Evolutionary conservation across 768 basidiomycete genomes (phyloP).

Genomic region (Panus rudis): DNA sequence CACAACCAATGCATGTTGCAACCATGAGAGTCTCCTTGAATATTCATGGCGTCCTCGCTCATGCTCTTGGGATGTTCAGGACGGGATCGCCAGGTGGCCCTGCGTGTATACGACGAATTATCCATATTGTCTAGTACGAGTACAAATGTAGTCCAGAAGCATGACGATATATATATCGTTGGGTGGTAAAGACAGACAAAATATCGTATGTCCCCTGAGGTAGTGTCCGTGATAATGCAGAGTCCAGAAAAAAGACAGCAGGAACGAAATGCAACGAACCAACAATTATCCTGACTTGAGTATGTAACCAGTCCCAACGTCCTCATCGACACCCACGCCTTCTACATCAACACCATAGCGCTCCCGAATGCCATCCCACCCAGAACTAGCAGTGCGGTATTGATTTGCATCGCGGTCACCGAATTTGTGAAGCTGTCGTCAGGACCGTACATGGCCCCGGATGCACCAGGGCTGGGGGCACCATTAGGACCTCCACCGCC

Average conservation of each 20-base stretch:
- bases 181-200: too few species aligned
- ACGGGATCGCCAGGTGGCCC: too few species aligned
- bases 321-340: constrained; percentile 8
- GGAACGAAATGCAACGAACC: constrained; percentile 8
- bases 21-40: too few species aligned
- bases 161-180: too few species aligned
- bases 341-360: constrained; percentile 37
- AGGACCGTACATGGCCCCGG: constrained; percentile 54
- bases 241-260: constrained; percentile 1
- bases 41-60: too few species aligned
- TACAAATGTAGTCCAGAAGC: constrained; percentile 4
- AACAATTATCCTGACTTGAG: constrained; percentile 1
- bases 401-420: constrained; percentile 40
- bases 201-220: too few species aligned
- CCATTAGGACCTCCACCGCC: constrained; percentile 44
- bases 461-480: constrained; percentile 56
- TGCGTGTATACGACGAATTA: too few species aligned
- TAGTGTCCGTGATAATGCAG: constrained; percentile 6
- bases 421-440: constrained; percentile 58
- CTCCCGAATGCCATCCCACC: constrained; percentile 45
- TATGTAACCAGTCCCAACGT: too few species aligned
- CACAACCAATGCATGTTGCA: neutral
- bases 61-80: too few species aligned
- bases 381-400: constrained; percentile 36
- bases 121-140: neutral